Percentiles rank a stretch among this genome's conserved stretches.
Evolutionary conservation across 805 yeast species (phyloP).

Genomic region (Cyberlindnera xylosilytica): DNA sequence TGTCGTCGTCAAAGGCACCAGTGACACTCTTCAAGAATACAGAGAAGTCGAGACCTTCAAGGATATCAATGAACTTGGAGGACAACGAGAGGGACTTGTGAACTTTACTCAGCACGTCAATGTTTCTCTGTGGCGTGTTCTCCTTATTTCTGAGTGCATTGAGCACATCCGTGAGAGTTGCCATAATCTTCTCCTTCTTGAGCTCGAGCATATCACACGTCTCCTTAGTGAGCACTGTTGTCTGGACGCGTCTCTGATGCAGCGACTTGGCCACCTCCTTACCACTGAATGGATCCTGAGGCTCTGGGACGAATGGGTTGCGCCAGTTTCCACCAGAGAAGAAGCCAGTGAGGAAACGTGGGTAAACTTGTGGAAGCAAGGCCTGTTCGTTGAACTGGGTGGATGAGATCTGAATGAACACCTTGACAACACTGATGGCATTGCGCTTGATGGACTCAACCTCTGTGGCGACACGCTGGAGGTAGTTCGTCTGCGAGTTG

Average conservation of each 20-base stretch:
- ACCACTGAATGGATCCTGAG: conserved; percentile 26
- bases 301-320: conserved; percentile 56
- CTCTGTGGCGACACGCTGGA: conserved; percentile 39
- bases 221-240: conserved; percentile 48
- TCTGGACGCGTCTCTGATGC: conserved; percentile 31
- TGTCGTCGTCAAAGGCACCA: conserved; percentile 3
- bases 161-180: conserved; percentile 40
- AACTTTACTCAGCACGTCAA: conserved; percentile 48
- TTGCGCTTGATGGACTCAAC: conserved; percentile 33
- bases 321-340: conserved; percentile 81
- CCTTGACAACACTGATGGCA: conserved; percentile 29
- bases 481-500: conserved; percentile 25
- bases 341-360: conserved; percentile 61
- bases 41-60: conserved; percentile 60
- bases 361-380: conserved; percentile 59
- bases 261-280: conserved; percentile 25
- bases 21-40: conserved; percentile 37
- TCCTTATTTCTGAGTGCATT: conserved; percentile 39
- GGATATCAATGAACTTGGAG: conserved; percentile 45
- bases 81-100: conserved; percentile 52
- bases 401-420: conserved; percentile 29
- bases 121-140: conserved; percentile 41
- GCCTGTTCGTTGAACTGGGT: conserved; percentile 28
- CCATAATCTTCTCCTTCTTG: conserved; percentile 36
- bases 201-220: conserved; percentile 38